Evolutionary conservation across 495 filamentous ascomycete genomes (phyloP), one percentile per base, ranked within the genome.

Genomic region (Trichodelitschia bisporula): DNA sequence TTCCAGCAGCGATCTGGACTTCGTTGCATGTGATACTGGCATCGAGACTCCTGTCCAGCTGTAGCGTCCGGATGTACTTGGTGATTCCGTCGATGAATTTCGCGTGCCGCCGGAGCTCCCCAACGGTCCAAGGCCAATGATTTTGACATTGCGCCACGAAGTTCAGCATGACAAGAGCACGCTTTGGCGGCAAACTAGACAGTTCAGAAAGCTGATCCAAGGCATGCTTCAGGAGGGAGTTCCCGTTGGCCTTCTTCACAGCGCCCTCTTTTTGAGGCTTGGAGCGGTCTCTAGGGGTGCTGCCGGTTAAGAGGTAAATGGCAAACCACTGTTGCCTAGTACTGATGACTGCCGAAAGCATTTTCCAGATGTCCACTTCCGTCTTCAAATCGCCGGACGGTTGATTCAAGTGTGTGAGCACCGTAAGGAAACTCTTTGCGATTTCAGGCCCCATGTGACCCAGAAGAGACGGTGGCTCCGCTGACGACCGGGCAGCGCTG

Each of bases 261-360:
- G 44, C 48, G 28, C 41, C 38, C n/a, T 43, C 43, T 34, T 58
- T 57, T 15, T 41, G 48, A 18, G 65, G 51, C 34, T 67, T 72
- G 38, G 78, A 46, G 1, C 69, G 64, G 29, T 83, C 65, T 30
- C 69, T 64, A 11, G 86, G 77, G 0, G 77, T 77, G 36, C 69
- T 70, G 15, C 86, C 86, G 3, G 83, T 91, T 16, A 95, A 68
- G 29, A 95, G 61, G 43, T 79, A 84, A 26, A 90, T 78, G 0
- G 84, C 70, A 54, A 99, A 72, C 72, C 89, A 95, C 43, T 90
- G 80, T 39, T 99, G 86, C 32, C 78, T 71, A 43, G 77, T 82
- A 42, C 77, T 75, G 28, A 95, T 63, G 28, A 92, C 66, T n/a
- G 69, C 70, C 17, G 84, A 73, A 19, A 93, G 66, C 33, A 99